Evolutionary conservation across 257 asterid species (phyloP).

Genomic region (Leonotis leonurus): DNA sequence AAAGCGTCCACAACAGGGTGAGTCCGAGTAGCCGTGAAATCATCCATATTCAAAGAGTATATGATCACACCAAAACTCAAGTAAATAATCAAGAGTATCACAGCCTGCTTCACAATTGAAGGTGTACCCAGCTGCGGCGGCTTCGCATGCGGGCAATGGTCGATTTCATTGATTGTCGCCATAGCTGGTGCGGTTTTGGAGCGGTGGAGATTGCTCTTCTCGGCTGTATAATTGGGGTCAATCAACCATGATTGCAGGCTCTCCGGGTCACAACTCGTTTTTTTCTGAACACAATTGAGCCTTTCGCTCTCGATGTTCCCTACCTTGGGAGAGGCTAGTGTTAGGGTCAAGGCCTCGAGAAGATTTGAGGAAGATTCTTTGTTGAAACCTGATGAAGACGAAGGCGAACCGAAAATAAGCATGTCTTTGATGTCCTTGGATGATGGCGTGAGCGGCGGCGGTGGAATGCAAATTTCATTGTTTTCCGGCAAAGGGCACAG

Average conservation of each 20-base stretch:
- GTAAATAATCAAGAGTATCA: slow-evolving; percentile 57
- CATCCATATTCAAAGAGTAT: slow-evolving; percentile 46
- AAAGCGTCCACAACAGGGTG: slow-evolving; percentile 90
- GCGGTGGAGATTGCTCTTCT: slow-evolving; percentile 62
- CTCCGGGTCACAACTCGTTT: slow-evolving; percentile 30
- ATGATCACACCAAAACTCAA: slow-evolving; percentile 72
- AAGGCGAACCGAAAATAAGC: slow-evolving; percentile 61
- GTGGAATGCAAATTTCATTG: slow-evolving; percentile 52
- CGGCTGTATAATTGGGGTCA: slow-evolving; percentile 49
- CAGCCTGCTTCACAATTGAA: slow-evolving; percentile 62
- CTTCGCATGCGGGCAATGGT: slow-evolving; percentile 21
- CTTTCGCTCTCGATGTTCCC: slow-evolving; percentile 25
- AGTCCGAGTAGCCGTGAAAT: slow-evolving; percentile 58
- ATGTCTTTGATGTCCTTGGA: slow-evolving; percentile 59
- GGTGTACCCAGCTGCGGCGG: slow-evolving; percentile 44
- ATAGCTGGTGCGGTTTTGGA: slow-evolving; percentile 86
- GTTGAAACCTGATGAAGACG: slow-evolving; percentile 30
- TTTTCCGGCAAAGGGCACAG: slow-evolving; percentile 61
- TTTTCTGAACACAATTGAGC: slow-evolving; percentile 11
- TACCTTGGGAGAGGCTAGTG: slow-evolving; percentile 23
- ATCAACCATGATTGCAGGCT: slow-evolving; percentile 46
- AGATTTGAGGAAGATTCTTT: slow-evolving; percentile 30
- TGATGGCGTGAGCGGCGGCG: slow-evolving; percentile 47
- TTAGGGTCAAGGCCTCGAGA: slow-evolving; percentile 38
- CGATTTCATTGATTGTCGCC: slow-evolving; percentile 65